Evolutionary conservation across 1,284 basidiomycete species (phyloP).

Genomic region (Ustilago crameri): DNA sequence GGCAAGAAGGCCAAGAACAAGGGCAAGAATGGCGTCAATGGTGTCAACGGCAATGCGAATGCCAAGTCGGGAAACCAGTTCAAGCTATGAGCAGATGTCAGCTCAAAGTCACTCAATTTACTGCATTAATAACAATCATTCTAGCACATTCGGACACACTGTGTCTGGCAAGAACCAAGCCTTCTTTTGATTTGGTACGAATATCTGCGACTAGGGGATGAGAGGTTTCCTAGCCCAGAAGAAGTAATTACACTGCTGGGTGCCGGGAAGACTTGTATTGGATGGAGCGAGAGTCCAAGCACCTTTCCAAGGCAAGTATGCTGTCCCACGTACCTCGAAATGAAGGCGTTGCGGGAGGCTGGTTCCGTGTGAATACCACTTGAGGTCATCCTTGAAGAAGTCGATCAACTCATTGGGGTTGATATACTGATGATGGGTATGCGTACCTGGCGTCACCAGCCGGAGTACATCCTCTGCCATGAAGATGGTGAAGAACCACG

Average conservation of each 20-base stretch:
- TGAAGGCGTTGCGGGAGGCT: slow-evolving; percentile 49
- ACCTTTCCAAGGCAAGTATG: slow-evolving; percentile 57
- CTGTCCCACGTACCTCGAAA: slow-evolving; percentile 59
- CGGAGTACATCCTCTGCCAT: slow-evolving; percentile 83
- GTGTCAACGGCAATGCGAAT: slow-evolving; percentile 8
- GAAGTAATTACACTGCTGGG: slow-evolving; percentile 65
- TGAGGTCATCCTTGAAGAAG: slow-evolving; percentile 78
- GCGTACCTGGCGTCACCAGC: slow-evolving; percentile 88
- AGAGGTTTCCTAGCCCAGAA: slow-evolving; percentile 65
- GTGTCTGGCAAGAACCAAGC: no score
- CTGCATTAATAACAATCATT: no score
- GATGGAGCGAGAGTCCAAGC: slow-evolving; percentile 50
- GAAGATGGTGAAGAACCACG: slow-evolving; percentile 89
- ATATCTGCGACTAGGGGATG: slow-evolving; percentile 7
- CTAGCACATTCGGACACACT: no score
- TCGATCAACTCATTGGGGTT: slow-evolving; percentile 86
- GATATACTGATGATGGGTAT: slow-evolving; percentile 90
- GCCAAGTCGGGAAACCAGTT: slow-evolving; percentile 26
- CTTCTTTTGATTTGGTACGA: not conserved
- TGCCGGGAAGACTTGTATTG: slow-evolving; percentile 29
- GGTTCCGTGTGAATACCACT: slow-evolving; percentile 58
- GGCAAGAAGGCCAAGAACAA: slow-evolving; percentile 38
- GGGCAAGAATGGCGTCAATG: slow-evolving; percentile 12
- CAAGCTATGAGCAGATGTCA: slow-evolving; percentile 21
- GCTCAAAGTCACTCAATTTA: no score